Conservation (phyloP, 371 early-diverging fungal species). For the Mucor sp. region DNA sequence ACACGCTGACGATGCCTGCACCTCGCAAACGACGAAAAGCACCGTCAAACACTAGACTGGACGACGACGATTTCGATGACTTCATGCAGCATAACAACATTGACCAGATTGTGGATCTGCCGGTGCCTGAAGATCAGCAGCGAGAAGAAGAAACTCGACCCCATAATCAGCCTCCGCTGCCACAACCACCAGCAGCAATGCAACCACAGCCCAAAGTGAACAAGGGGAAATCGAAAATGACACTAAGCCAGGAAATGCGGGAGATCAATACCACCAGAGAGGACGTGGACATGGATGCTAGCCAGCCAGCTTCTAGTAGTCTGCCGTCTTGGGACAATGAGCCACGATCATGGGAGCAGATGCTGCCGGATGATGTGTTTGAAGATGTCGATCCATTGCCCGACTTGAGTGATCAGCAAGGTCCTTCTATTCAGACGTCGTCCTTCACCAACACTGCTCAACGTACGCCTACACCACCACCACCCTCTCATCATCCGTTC, state of each 20-base stretch:
- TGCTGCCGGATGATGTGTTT: constrained; percentile 9
- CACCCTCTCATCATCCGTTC: background rate
- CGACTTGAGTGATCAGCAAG: background rate
- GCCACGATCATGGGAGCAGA: constrained; percentile 1
- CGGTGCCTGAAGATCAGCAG: background rate
- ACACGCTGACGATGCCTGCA: background rate
- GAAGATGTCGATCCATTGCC: background rate
- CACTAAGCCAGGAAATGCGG: background rate
- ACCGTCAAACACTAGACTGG: background rate
- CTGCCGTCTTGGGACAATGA: background rate
- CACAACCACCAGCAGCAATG: background rate
- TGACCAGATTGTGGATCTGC: background rate
- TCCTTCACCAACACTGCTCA: background rate
- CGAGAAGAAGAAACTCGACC: no score
- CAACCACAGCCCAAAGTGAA: background rate
- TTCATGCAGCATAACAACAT: constrained; percentile 8
- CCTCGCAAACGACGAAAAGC: background rate
- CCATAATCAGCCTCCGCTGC: background rate
- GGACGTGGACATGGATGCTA: background rate
- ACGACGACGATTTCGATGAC: constrained; percentile 9
- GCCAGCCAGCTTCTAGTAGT: background rate
- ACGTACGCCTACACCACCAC: background rate
- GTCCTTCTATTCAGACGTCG: no score
- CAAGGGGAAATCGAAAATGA: constrained; percentile 3
- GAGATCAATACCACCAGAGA: background rate